Percentiles rank a stretch among this genome's conserved stretches.
phyloP scores from a whole-genome alignment of 2,329 filamentous ascomycete species.

The Dissoconium aciculare region DNA sequence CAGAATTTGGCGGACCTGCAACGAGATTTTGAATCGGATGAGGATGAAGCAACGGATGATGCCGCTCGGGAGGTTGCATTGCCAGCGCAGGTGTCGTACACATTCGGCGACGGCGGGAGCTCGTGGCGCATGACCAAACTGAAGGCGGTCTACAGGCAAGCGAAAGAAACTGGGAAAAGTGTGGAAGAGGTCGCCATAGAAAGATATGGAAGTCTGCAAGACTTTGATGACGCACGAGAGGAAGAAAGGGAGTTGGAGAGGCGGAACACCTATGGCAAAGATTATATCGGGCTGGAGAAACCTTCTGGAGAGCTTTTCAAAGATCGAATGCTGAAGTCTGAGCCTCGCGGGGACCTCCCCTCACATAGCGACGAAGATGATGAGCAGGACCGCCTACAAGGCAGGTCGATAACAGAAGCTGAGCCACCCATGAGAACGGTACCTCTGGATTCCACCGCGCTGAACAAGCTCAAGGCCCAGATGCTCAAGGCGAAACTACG shows the following conservation, averaged over 20 bases:
- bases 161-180: conserved; percentile 54
- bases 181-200: conserved; percentile 75
- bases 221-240: conserved; percentile 85
- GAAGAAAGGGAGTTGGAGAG: conserved; percentile 84
- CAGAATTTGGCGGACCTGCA: conserved; percentile 48
- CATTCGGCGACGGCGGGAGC: conserved; percentile 76
- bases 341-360: conserved; percentile 26
- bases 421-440: conserved; percentile 35
- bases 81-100: conserved; percentile 57
- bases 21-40: conserved; percentile 32
- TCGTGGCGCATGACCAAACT: conserved; percentile 96
- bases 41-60: conserved; percentile 33
- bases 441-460: conserved; percentile 55
- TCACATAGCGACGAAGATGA: conserved; percentile 18
- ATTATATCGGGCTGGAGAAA: conserved; percentile 71
- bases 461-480: conserved; percentile 83
- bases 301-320: conserved; percentile 76
- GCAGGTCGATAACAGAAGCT: conserved; percentile 43
- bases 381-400: conserved; percentile 31
- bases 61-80: conserved; percentile 34
- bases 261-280: conserved; percentile 65
- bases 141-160: conserved; percentile 65
- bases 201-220: conserved; percentile 62
- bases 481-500: conserved; percentile 92
- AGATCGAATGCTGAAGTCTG: conserved; percentile 52